Evolutionary conservation across 306 rosid genomes (phyloP).

Genomic region (Quercus variabilis): DNA sequence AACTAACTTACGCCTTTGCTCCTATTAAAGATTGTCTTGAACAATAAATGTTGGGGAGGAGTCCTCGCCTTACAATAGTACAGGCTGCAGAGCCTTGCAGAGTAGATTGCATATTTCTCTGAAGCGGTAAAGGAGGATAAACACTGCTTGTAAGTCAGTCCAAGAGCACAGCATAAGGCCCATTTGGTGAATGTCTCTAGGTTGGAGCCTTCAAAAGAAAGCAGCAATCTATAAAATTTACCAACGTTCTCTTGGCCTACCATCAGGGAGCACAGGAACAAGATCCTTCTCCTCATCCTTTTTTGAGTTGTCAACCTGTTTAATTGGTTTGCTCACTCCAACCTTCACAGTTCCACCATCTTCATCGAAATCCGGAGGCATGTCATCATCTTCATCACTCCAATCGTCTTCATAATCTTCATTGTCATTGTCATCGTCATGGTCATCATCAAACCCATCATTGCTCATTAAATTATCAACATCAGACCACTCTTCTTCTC

Average conservation of each 20-base stretch:
- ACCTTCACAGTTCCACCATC: constrained; percentile 38
- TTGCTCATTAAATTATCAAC: constrained; percentile 41
- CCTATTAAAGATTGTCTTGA: background rate
- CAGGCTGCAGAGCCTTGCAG: constrained; percentile 15
- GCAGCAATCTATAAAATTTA: constrained; percentile 24
- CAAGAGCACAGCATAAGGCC: constrained; percentile 9
- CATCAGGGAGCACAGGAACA: constrained; percentile 49
- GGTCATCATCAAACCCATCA: constrained; percentile 23
- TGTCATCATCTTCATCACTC: constrained; percentile 66
- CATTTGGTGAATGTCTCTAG: constrained; percentile 5
- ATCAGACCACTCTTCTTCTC: constrained; percentile 55
- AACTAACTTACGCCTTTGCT: background rate
- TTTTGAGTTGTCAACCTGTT: constrained; percentile 26
- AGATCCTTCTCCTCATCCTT: constrained; percentile 36
- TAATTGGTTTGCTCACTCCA: constrained; percentile 28
- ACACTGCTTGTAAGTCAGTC: constrained; percentile 16
- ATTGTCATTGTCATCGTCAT: constrained; percentile 18
- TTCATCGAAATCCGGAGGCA: constrained; percentile 65
- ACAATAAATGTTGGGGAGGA: background rate
- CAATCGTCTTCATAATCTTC: constrained; percentile 41
- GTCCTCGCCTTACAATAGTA: background rate
- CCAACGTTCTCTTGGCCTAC: constrained; percentile 79
- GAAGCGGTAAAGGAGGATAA: constrained; percentile 2
- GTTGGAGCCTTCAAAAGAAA: background rate
- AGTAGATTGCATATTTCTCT: constrained; percentile 9